Base-by-base conservation (phyloP, 139 green algal species). In the Astrephomene gubernaculifera region DNA sequence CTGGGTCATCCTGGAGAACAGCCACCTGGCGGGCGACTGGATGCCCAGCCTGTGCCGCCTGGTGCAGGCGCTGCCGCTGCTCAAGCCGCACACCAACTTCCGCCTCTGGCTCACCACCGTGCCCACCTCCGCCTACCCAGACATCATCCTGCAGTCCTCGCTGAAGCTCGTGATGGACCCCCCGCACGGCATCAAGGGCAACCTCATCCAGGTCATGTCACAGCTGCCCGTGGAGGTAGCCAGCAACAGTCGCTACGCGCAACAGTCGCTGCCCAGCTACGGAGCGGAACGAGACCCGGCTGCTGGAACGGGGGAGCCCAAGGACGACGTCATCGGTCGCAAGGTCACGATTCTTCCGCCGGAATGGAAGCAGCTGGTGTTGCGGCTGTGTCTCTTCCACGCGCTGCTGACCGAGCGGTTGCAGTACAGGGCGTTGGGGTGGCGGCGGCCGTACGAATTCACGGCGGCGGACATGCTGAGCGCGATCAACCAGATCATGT, bases 361-460 rank as follows among this genome's bases (percentile, higher is more conserved):
- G 61, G 76, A 76, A 17, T 90, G 82, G 82, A 85, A 81, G 68
- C 69, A 82, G 74, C 87, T 90, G 31, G 24, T 90, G 41, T 61
- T 90, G 82, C 67, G 87, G 38, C 45, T 90, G 43, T 90, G 82
- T 78, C 38, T 88, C n/a, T 90, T 90, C 82, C 87, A 90, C 61
- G 87, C 87, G 0, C 63, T 87, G 35, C 87, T 90, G 35, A 68
- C 87, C 52, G 90, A 93, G 79, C 82, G 90, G n/a, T 63, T 91
- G 33, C 94, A 95, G 83, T 98, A 96, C 86, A 92, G 93, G 3
- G 76, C 90, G 0, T 86, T 97, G 27, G 95, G 94, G 7, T 98
- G 95, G 94, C 95, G 96, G 71, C 92, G 94, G 21, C 88, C 86
- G 5, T 98, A 98, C 81, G 94, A 95, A 41, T 98, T 98, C 88